Conservation (phyloP, 164 flowering plant species). For the Chimonanthus salicifolius region DNA sequence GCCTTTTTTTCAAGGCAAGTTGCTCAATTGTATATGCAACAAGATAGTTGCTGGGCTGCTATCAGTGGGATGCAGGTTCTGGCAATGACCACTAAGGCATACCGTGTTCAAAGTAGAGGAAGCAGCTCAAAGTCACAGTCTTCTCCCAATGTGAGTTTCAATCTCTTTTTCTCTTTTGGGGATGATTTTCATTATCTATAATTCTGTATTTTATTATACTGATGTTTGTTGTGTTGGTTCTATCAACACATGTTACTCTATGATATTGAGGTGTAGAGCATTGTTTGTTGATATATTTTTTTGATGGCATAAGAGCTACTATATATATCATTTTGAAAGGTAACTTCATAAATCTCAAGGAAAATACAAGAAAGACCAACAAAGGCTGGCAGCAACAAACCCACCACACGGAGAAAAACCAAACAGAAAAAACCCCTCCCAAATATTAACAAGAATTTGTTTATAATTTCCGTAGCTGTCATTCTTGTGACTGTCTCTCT, state of each 20-base stretch:
- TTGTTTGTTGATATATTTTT: background rate
- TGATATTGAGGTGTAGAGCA: background rate
- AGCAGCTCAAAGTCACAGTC: slow-evolving; percentile 35
- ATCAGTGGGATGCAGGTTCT: slow-evolving; percentile 96
- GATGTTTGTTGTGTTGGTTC: background rate
- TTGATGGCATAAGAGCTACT: too few relatives aligned
- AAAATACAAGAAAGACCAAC: too few relatives aligned
- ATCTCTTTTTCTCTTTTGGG: background rate
- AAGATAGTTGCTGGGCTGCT: slow-evolving; percentile 83
- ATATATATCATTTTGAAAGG: too few relatives aligned
- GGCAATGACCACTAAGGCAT: slow-evolving; percentile 92
- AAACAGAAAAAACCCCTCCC: too few relatives aligned
- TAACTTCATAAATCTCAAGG: too few relatives aligned
- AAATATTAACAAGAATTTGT: too few relatives aligned
- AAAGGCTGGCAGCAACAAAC: too few relatives aligned
- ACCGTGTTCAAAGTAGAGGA: slow-evolving; percentile 93
- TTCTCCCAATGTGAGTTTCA: slow-evolving; percentile 46
- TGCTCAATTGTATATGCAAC: slow-evolving; percentile 93
- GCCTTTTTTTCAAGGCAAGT: slow-evolving; percentile 98
- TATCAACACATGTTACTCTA: background rate
- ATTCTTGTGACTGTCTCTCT: background rate
- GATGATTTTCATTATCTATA: background rate
- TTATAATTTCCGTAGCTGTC: background rate
- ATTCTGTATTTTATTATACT: background rate
- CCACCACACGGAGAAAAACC: too few relatives aligned